Evolutionary conservation across 2,329 filamentous ascomycete genomes (phyloP).

Genomic region (Cordyceps tenuipes): DNA sequence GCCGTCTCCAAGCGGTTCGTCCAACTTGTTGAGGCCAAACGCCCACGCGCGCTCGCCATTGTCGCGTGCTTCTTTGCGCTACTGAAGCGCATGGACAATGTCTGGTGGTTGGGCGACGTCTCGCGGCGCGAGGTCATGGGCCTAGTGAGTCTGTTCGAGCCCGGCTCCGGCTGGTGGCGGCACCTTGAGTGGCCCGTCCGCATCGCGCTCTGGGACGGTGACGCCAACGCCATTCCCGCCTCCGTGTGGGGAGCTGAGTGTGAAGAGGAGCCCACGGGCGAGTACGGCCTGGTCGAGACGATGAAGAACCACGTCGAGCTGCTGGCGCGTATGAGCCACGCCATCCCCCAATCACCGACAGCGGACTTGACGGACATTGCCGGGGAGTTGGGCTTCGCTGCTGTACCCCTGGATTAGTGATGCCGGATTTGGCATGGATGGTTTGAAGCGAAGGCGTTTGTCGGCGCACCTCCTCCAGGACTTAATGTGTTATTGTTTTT

Average conservation of each 20-base stretch:
- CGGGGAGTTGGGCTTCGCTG: constrained; percentile 24
- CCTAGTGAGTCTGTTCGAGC: constrained; percentile 50
- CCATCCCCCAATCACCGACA: constrained; percentile 15
- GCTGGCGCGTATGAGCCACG: constrained; percentile 27
- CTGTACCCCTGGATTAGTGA: constrained; percentile 1
- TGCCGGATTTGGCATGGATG: not conserved
- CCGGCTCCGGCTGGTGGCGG: constrained; percentile 51
- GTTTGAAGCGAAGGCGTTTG: not conserved
- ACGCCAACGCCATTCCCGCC: constrained; percentile 38
- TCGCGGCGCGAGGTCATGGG: constrained; percentile 58
- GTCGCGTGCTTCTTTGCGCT: constrained; percentile 60
- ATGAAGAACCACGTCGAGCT: constrained; percentile 34
- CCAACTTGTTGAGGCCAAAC: constrained; percentile 49
- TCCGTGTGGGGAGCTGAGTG: constrained; percentile 50
- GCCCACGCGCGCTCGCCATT: constrained; percentile 54
- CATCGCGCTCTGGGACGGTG: constrained; percentile 48
- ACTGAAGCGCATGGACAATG: constrained; percentile 50
- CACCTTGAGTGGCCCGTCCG: constrained; percentile 53
- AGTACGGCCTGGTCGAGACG: constrained; percentile 26
- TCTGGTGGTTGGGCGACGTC: constrained; percentile 66
- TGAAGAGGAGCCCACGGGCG: constrained; percentile 31
- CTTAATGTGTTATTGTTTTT: not conserved
- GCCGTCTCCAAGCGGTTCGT: constrained; percentile 54
- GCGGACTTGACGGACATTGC: constrained; percentile 18
- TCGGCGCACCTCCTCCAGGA: not conserved